Evolutionary conservation across 768 basidiomycete species (phyloP), one percentile per base, ranked within the genome.

Genomic region (Nidula microcarpa): DNA sequence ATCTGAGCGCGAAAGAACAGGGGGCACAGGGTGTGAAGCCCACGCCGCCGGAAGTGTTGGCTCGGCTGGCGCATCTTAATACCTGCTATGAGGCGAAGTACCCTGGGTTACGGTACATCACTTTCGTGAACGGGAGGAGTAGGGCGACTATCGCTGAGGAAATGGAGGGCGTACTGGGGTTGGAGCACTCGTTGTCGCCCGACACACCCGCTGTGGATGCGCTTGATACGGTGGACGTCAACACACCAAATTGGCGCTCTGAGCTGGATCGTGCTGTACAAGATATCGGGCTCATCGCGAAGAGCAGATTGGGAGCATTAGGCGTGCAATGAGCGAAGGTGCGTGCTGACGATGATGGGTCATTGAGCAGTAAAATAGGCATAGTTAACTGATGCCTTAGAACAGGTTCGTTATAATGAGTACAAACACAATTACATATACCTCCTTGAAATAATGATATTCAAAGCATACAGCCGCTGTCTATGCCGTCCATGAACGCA

Each of bases 101-200:
- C 62, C 84, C 87, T 0, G 85, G 87, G 3, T 65, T 97, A 57
- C 79, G 89, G 16, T 96, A 93, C 63, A 91, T 97, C 70, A 94
- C 92, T 5, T 97, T 94, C 62, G 94, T 96, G 39, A 92, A 94
- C 62, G 91, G 91, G 34, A 80, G 94, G 54, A 80, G 81, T 55
- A 75, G 93, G 37, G 78, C 78, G 34, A 77, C 67, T 45, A 86
- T 97, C 59, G 85, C 82, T 37, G 76, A 82, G 58, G 91, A 94
- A 72, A 87, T 97, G 79, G 91, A 94, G 67, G 75, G 74, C 53
- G 74, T 74, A 50, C 71, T 95, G 34, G 76, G 72, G 4, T 63
- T 84, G 56, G 63, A 68, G 47, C 82, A 80, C 64, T 80, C 80
- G 11, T 61, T 81, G 48, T 77, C 72, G 18, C 66, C 78, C 7